Evolutionary conservation across 192 early-diverging fungal species (phyloP).

Genomic region (Rhizophagus prolifer): DNA sequence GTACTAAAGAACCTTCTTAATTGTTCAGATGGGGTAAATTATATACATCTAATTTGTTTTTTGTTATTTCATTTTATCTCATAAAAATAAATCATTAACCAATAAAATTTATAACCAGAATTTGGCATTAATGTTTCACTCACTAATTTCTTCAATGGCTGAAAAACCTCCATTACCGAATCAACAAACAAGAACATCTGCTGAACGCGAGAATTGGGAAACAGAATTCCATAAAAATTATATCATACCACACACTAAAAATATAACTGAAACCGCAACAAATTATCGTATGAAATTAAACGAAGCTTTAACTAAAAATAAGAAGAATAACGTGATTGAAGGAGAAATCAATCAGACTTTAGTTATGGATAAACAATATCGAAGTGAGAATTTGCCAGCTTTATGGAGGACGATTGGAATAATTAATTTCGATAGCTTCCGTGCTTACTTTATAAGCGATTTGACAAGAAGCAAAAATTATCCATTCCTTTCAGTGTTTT

Average conservation of each 20-base stretch:
- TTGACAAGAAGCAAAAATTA: not conserved
- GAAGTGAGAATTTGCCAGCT: slow-evolving; percentile 4
- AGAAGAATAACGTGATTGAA: not conserved
- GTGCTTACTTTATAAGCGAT: slow-evolving; percentile 2
- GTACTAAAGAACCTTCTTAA: slow-evolving; percentile 14
- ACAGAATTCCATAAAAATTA: slow-evolving; percentile 11
- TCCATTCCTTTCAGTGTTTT: slow-evolving; percentile 2
- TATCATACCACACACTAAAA: slow-evolving; percentile 9
- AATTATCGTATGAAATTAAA: not conserved
- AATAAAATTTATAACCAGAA: too few species aligned
- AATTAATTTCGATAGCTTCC: slow-evolving; percentile 4
- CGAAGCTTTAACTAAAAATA: not conserved
- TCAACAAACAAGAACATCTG: not conserved
- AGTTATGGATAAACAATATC: not conserved
- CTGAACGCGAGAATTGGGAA: slow-evolving; percentile 16
- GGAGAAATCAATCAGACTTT: slow-evolving; percentile 6
- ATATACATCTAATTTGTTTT: too few species aligned
- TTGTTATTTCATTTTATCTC: too few species aligned
- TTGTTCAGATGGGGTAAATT: not conserved
- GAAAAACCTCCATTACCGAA: not conserved
- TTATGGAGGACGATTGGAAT: slow-evolving; percentile 21
- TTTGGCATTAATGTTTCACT: slow-evolving; percentile 23
- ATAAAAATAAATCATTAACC: too few species aligned
- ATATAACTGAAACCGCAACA: not conserved
- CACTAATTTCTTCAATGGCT: not conserved